phyloP scores from a whole-genome alignment of 2,329 filamentous ascomycete genomes.

The Paradendryphiella salina region DNA sequence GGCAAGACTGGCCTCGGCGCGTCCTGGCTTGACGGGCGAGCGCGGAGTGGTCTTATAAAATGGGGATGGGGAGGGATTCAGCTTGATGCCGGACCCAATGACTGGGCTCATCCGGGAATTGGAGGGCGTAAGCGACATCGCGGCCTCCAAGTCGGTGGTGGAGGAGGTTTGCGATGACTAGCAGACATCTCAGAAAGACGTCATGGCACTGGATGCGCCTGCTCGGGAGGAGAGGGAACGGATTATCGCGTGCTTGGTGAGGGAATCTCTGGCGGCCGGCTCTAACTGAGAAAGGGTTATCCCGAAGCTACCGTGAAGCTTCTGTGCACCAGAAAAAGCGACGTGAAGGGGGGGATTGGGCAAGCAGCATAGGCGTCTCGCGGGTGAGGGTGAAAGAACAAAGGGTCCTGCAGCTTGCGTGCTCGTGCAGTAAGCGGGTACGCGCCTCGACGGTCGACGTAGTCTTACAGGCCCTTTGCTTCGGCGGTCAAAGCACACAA shows the following conservation, averaged over 20 bases:
- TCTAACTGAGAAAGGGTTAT: conserved; percentile 7
- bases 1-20: conserved; percentile 60
- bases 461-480: conserved; percentile 11
- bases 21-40: conserved; percentile 61
- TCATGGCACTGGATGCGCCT: conserved; percentile 32
- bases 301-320: conserved; percentile 9
- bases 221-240: conserved; percentile 7
- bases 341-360: conserved; percentile 11
- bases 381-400: conserved; percentile 6
- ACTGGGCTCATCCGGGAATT: conserved; percentile 47
- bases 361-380: not conserved
- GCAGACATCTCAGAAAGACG: conserved; percentile 34
- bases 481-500: conserved; percentile 16
- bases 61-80: conserved; percentile 72
- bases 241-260: conserved; percentile 23
- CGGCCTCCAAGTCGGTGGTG: conserved; percentile 34
- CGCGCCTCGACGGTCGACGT: conserved; percentile 17
- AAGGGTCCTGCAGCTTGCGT: conserved; percentile 12
- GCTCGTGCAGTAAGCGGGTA: conserved; percentile 9
- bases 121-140: conserved; percentile 48
- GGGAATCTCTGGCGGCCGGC: conserved; percentile 23
- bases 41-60: conserved; percentile 62
- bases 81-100: conserved; percentile 45
- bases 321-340: not conserved
- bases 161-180: conserved; percentile 28